These are phyloP conservation scores for Thelephora aurantiotincta DNA, from an alignment of 768 basidiomycete species.

Conservation along the genomic window DNA sequence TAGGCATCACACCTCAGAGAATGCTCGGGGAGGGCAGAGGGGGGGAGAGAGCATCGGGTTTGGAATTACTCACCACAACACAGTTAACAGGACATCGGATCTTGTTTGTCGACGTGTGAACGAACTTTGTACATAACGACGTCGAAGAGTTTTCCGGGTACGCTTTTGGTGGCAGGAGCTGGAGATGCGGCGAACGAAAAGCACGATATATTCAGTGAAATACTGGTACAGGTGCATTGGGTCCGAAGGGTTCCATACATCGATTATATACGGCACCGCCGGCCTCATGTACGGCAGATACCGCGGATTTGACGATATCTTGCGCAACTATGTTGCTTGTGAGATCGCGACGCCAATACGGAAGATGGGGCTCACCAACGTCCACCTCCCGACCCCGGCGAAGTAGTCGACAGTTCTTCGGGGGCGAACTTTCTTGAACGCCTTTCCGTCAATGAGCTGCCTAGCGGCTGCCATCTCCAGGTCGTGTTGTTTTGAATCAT, in stretches of 20 bases:
- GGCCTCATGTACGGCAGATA: constrained; percentile 73
- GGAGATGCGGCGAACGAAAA: constrained; percentile 3
- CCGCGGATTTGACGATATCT: constrained; percentile 64
- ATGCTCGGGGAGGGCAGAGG: neutral
- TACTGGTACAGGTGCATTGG: constrained; percentile 6
- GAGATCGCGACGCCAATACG: neutral
- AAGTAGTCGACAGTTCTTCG: constrained; percentile 92
- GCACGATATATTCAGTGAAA: constrained; percentile 12
- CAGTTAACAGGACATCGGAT: constrained; percentile 95
- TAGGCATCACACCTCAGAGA: neutral
- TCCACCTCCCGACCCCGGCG: constrained; percentile 79
- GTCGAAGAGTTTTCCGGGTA: constrained; percentile 87
- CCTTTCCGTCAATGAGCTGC: constrained; percentile 64
- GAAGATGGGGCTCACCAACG: constrained; percentile 38
- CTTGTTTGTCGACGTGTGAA: constrained; percentile 98
- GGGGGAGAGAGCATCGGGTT: neutral
- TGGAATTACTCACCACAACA: constrained; percentile 54
- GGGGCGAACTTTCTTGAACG: constrained; percentile 84
- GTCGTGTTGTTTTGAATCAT: constrained; percentile 63
- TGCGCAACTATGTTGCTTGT: constrained; percentile 36
- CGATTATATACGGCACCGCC: constrained; percentile 76
- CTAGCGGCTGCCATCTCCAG: constrained; percentile 65
- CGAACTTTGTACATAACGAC: constrained; percentile 91
- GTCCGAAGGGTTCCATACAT: constrained; percentile 33
- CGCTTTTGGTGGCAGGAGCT: constrained; percentile 91